Evolutionary conservation across 2,329 filamentous ascomycete species (phyloP), one percentile per base, ranked within the genome.

Genomic region (Pseudopithomyces chartarum): DNA sequence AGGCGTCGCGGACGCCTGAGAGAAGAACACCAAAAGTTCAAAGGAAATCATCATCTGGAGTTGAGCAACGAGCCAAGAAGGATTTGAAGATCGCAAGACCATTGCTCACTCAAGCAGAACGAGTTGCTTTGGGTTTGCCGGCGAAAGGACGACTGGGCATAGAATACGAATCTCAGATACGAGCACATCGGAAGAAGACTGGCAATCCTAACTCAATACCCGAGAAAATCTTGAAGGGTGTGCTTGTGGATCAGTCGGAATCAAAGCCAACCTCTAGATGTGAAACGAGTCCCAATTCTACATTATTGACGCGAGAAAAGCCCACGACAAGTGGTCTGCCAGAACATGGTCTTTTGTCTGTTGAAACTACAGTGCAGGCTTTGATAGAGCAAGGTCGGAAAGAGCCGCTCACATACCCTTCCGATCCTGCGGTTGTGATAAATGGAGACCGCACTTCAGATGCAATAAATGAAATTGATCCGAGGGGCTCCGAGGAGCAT

Each of bases 231-330:
- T 26, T 56, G 33, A 58, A 61, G 33, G 49, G 55, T 11, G 26
- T 55, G 17, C 42, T 54, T 7, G 52, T 33, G 39, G 54, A 43
- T n/a, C 26, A 39, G 19, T 11, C 34, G 15, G 39, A 39, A 33
- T n/a, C 43, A 17, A 46, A 48, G 19, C 20, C 32, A 11, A 44
- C 38, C 13, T 38, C 53, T 39, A 44, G 32, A n/a, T 39, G 26
- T 42, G 29, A 29, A 33, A 38, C 26, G 29, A 39, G 54, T n/a
- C 32, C 39, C 1, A 32, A 26, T 20, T 32, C 39, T 11, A 65
- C 67, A 11, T 56, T 71, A 2, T 64, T 73, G 62, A 65, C 69
- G 32, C 64, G 60, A 38, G 70, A 70, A 39, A 62, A 72, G 49
- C 65, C 70, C 32, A 59, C 64, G n/a, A 64, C 63, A 2, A 58